Evolutionary conservation across 75 land plant species (phyloP).

Genomic region (Selaginella tamariscina): DNA sequence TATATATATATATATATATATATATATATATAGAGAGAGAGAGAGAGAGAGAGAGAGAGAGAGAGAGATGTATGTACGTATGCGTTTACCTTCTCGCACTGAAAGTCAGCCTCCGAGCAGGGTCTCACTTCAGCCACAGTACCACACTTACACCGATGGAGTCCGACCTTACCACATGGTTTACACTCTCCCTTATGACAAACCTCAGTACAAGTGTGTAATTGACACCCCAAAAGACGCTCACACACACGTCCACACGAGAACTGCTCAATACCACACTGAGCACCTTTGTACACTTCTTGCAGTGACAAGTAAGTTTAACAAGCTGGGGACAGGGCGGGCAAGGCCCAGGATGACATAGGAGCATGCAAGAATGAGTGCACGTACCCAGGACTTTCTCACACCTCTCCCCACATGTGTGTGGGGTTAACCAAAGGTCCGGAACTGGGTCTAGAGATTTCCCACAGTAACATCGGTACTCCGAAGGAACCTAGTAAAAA

Average conservation of each 20-base stretch:
- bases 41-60: too few species aligned
- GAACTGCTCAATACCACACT: slow-evolving; percentile 68
- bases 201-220: slow-evolving; percentile 42
- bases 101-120: slow-evolving; percentile 56
- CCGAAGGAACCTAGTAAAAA: slow-evolving; percentile 45
- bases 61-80: too few species aligned
- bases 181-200: slow-evolving; percentile 78
- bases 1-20: too few species aligned
- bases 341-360: slow-evolving; percentile 98
- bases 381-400: slow-evolving; percentile 43
- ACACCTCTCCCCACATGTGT: slow-evolving; percentile 89
- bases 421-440: slow-evolving; percentile 92
- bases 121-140: slow-evolving; percentile 37
- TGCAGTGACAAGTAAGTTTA: slow-evolving; percentile 33
- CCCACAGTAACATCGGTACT: slow-evolving; percentile 75
- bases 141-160: slow-evolving; percentile 58
- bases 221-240: slow-evolving; percentile 41
- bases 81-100: slow-evolving; percentile 57
- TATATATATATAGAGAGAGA: too few species aligned
- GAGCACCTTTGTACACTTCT: slow-evolving; percentile 41
- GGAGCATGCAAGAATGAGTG: slow-evolving; percentile 62
- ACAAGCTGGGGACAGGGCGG: slow-evolving; percentile 91
- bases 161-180: slow-evolving; percentile 45
- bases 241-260: slow-evolving; percentile 54
- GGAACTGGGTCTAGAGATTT: slow-evolving; percentile 51